Evolutionary conservation across 352 stramenopile species (phyloP).

Genomic region (Globisporangium cystogenes): DNA sequence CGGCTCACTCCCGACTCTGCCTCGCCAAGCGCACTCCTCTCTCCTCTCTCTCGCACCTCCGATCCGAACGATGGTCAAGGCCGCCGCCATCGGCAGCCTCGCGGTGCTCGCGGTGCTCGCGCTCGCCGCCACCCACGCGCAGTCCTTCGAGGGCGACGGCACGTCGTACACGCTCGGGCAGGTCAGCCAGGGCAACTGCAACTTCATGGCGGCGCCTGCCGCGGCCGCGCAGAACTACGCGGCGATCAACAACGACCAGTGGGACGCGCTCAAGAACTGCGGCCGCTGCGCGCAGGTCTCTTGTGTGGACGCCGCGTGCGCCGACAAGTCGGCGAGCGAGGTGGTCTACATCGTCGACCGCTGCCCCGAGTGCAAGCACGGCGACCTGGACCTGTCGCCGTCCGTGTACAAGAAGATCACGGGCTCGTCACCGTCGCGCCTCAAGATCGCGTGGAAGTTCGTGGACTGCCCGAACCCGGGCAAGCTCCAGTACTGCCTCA

Average conservation of each 20-base stretch:
- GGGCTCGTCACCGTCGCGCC: slow-evolving; percentile 42
- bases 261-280: slow-evolving; percentile 28
- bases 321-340: slow-evolving; percentile 37
- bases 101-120: slow-evolving; percentile 4
- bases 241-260: slow-evolving; percentile 45
- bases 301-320: slow-evolving; percentile 49
- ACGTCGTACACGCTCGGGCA: slow-evolving; percentile 36
- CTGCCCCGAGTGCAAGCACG: slow-evolving; percentile 62
- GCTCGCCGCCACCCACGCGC: not conserved
- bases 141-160: slow-evolving; percentile 29
- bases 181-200: slow-evolving; percentile 38
- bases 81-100: not conserved
- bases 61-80: not conserved
- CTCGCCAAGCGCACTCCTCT: not conserved
- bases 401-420: slow-evolving; percentile 67
- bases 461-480: slow-evolving; percentile 55
- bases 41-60: not conserved
- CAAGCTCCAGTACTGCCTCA: slow-evolving; percentile 66
- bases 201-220: slow-evolving; percentile 30
- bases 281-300: slow-evolving; percentile 42
- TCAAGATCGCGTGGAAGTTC: slow-evolving; percentile 60
- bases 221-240: slow-evolving; percentile 36
- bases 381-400: slow-evolving; percentile 65
- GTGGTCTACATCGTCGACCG: slow-evolving; percentile 69
- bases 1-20: too few species aligned